Evolutionary conservation across 352 stramenopile species (phyloP).

Genomic region (Elongisporangium senticosum): DNA sequence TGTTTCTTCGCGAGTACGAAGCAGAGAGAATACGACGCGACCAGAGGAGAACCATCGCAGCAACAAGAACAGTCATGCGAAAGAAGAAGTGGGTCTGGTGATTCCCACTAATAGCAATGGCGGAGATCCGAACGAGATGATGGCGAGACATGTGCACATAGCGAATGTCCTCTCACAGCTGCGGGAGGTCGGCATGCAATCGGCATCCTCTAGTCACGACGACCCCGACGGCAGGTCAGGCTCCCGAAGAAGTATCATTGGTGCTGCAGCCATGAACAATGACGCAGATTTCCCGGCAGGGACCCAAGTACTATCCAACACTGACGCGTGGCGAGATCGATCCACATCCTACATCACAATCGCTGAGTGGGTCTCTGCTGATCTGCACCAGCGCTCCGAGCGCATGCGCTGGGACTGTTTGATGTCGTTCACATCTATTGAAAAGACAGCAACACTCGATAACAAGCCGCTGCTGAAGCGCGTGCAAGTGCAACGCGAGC

Average conservation of each 20-base stretch:
- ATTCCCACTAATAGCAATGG: not conserved
- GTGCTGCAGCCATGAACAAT: not conserved
- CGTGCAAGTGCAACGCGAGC: constrained; percentile 16
- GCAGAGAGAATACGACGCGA: not conserved
- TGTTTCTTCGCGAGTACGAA: not conserved
- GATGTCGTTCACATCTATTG: constrained; percentile 16
- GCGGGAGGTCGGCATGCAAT: not conserved
- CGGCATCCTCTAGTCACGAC: not conserved
- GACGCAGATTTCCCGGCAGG: not conserved
- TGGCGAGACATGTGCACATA: not conserved
- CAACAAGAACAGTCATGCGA: not conserved
- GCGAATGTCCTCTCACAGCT: not conserved
- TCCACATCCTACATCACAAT: constrained; percentile 44
- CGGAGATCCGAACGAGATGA: not conserved
- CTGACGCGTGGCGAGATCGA: constrained; percentile 42
- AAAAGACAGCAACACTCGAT: not conserved
- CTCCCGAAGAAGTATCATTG: not conserved
- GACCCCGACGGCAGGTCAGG: not conserved
- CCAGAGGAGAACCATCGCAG: not conserved
- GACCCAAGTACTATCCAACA: not conserved
- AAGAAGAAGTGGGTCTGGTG: not conserved
- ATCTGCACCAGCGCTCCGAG: constrained; percentile 18
- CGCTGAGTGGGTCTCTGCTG: constrained; percentile 17
- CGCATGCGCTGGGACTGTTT: constrained; percentile 48
- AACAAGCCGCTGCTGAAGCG: constrained; percentile 13